Conservation (phyloP, 495 filamentous ascomycete species). For the Lophium mytilinum region DNA sequence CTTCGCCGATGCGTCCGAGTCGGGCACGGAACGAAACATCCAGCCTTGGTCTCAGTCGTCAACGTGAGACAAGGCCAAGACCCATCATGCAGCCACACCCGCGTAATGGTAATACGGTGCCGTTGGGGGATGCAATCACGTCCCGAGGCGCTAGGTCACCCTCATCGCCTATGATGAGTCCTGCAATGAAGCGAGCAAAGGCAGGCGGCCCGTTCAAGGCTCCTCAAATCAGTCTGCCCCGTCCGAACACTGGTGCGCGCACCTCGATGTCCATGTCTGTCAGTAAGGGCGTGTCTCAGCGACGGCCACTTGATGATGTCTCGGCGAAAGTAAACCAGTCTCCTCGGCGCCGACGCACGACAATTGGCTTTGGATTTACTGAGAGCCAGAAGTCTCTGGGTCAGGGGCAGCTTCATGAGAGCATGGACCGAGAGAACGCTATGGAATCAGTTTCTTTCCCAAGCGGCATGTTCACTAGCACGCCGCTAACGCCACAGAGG, state of each 20-base stretch:
- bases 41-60: not conserved
- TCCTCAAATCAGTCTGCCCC: constrained; percentile 3
- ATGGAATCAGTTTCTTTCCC: constrained; percentile 1
- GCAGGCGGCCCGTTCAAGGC: constrained; percentile 17
- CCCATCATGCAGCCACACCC: not conserved
- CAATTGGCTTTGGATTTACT: constrained; percentile 7
- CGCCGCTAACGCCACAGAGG: not conserved
- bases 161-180: constrained; percentile 21
- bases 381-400: constrained; percentile 2
- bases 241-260: not conserved
- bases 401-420: not conserved
- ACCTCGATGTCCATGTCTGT: not conserved
- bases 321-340: constrained; percentile 2
- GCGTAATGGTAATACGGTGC: not conserved
- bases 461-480: constrained; percentile 2
- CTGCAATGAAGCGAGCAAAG: constrained; percentile 30
- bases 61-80: not conserved
- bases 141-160: constrained; percentile 27
- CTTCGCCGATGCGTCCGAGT: not conserved
- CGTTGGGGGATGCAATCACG: constrained; percentile 13
- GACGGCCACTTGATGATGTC: constrained; percentile 7
- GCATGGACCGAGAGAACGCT: constrained; percentile 3
- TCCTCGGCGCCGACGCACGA: constrained; percentile 20
- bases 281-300: constrained; percentile 4
- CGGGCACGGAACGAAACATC: not conserved